A percentile compares a stretch with the other conserved stretches of the same genome.
Evolutionary conservation across 1,284 basidiomycete genomes (phyloP).

Genomic region (Ganoderma boninense): DNA sequence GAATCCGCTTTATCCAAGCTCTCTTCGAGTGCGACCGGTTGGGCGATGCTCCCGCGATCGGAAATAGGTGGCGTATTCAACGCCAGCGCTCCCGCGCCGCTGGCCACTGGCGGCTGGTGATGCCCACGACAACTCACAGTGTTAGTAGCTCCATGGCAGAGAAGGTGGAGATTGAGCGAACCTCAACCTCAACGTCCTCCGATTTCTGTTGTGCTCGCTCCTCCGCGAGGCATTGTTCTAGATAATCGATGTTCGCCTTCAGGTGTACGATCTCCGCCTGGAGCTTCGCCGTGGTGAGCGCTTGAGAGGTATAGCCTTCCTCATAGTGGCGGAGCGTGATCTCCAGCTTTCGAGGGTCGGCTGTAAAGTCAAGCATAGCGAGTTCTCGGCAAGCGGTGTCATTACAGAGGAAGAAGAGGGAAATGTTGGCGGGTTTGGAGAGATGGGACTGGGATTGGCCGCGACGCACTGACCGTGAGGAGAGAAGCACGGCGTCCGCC

Average conservation of each 20-base stretch:
- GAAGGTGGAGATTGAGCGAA: background rate
- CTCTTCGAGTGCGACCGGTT: background rate
- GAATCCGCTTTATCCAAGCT: background rate
- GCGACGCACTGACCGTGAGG: background rate
- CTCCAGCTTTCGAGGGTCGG: background rate
- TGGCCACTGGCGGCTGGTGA: background rate
- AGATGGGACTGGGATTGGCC: background rate
- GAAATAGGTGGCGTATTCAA: background rate
- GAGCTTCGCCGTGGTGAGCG: background rate
- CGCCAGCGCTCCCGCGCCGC: background rate
- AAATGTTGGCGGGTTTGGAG: background rate
- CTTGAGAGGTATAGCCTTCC: background rate
- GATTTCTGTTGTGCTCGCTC: background rate
- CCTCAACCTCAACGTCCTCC: background rate
- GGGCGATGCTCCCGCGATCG: conserved; percentile 1
- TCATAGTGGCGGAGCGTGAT: background rate
- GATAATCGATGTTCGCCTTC: background rate
- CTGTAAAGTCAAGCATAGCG: background rate
- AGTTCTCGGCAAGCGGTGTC: background rate
- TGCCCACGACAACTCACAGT: background rate
- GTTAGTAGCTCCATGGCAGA: background rate
- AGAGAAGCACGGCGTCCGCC: conserved; percentile 1
- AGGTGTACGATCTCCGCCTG: background rate
- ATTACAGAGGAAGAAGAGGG: background rate
- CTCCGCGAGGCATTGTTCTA: background rate